Evolutionary conservation across 768 basidiomycete species (phyloP).

Genomic region (Mycena filopes): DNA sequence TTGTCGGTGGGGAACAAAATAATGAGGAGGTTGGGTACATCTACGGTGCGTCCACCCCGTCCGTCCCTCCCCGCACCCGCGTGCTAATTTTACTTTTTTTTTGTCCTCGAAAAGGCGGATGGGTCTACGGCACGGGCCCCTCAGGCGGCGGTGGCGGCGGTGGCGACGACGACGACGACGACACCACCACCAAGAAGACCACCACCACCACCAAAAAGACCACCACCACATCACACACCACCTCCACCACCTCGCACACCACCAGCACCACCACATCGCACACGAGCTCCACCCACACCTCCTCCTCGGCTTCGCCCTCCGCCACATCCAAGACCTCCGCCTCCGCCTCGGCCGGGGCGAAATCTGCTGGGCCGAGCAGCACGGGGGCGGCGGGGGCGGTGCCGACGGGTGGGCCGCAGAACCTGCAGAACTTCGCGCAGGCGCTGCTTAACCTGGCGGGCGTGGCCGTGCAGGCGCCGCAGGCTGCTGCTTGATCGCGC

Average conservation of each 20-base stretch:
- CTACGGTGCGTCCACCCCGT: constrained; percentile 4
- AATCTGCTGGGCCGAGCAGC: too few relatives aligned
- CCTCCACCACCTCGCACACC: background rate
- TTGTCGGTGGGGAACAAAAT: constrained; percentile 38
- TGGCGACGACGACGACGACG: background rate
- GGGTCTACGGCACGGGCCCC: constrained; percentile 12
- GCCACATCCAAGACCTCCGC: background rate
- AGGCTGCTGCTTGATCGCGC: background rate
- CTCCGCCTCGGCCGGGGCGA: background rate
- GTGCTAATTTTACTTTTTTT: too few relatives aligned
- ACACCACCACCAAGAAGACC: background rate
- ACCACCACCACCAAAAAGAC: constrained; percentile 1
- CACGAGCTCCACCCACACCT: background rate
- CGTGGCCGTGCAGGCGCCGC: constrained; percentile 9
- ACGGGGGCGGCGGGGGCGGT: background rate
- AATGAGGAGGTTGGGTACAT: constrained; percentile 4
- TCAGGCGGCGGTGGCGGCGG: background rate
- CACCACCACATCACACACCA: background rate
- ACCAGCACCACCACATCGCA: background rate
- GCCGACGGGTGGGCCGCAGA: constrained; percentile 5
- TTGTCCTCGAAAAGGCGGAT: constrained; percentile 10
- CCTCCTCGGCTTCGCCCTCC: background rate
- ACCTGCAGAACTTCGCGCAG: constrained; percentile 19
- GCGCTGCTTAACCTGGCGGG: constrained; percentile 9
- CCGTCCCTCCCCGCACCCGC: background rate